A percentile compares a stretch with the other conserved stretches of the same genome.
phyloP scores from a whole-genome alignment of 106 monocot genomes.

The Posidonia australis region DNA sequence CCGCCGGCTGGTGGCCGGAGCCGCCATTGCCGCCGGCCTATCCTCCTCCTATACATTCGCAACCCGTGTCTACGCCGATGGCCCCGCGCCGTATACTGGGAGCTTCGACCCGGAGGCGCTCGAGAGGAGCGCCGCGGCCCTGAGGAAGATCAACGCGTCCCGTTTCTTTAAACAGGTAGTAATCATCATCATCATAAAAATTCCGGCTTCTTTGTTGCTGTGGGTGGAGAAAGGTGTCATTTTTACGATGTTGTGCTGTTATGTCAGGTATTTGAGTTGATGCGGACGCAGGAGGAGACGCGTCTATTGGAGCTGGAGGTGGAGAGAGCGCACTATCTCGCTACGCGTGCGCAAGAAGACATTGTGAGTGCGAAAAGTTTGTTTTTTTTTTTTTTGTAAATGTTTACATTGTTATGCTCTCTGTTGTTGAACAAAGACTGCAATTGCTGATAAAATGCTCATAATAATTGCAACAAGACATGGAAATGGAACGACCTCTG shows the following conservation, averaged over 20 bases:
- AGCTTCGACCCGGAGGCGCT: slow-evolving; percentile 80
- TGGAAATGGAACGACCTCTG: too few relatives aligned
- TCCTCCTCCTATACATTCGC: slow-evolving; percentile 5
- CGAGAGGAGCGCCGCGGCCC: slow-evolving; percentile 58
- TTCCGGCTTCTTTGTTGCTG: neutral
- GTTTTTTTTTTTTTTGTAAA: neutral
- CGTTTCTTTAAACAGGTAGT: slow-evolving; percentile 58
- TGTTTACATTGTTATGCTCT: neutral
- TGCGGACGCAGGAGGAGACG: slow-evolving; percentile 85
- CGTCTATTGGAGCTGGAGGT: slow-evolving; percentile 52
- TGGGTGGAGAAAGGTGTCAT: neutral
- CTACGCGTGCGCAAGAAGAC: slow-evolving; percentile 31
- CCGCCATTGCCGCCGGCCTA: slow-evolving; percentile 11
- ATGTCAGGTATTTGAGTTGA: slow-evolving; percentile 70
- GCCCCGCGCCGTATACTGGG: slow-evolving; percentile 12
- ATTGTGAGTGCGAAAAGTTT: slow-evolving; percentile 35
- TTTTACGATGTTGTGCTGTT: neutral
- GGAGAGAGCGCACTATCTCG: slow-evolving; percentile 52
- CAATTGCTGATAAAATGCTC: too few relatives aligned
- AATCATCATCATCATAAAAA: neutral
- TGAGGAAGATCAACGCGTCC: slow-evolving; percentile 84
- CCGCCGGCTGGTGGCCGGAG: slow-evolving; percentile 9
- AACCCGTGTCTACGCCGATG: slow-evolving; percentile 21
- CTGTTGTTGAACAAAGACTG: neutral
- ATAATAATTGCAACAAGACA: too few relatives aligned